phyloP scores from a whole-genome alignment of 2,329 filamentous ascomycete genomes.

The Phaeosphaeria sp. region DNA sequence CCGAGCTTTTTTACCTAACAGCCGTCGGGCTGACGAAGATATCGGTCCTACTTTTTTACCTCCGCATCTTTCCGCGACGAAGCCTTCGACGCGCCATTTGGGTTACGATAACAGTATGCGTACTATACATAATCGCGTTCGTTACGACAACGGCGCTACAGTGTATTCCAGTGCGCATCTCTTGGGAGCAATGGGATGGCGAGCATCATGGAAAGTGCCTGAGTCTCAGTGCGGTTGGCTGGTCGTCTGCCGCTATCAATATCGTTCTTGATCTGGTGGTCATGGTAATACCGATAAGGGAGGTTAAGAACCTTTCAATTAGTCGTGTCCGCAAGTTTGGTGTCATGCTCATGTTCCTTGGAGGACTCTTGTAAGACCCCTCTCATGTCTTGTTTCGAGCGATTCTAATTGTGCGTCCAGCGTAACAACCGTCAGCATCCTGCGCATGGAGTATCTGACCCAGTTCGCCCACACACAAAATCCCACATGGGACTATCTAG shows the following conservation, averaged over 20 bases:
- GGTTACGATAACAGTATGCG: slow-evolving; percentile 19
- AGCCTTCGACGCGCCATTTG: slow-evolving; percentile 21
- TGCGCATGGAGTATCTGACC: slow-evolving; percentile 53
- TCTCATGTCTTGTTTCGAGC: neutral
- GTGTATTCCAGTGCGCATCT: slow-evolving; percentile 28
- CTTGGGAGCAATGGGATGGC: slow-evolving; percentile 36
- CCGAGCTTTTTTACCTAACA: slow-evolving; percentile 27
- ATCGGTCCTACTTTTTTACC: slow-evolving; percentile 38
- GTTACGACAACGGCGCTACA: slow-evolving; percentile 22
- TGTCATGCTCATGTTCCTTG: slow-evolving; percentile 47
- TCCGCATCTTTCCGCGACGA: slow-evolving; percentile 36
- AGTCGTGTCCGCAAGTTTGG: slow-evolving; percentile 36
- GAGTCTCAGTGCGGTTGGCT: slow-evolving; percentile 34
- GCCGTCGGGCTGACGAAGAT: slow-evolving; percentile 34
- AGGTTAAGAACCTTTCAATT: slow-evolving; percentile 39
- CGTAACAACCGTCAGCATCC: slow-evolving; percentile 54
- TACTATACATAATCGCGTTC: slow-evolving; percentile 28
- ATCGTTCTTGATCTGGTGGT: slow-evolving; percentile 40
- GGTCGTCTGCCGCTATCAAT: slow-evolving; percentile 36
- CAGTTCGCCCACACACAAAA: slow-evolving; percentile 52
- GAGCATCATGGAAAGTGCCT: slow-evolving; percentile 32
- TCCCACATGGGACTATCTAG: slow-evolving; percentile 44
- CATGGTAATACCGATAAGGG: slow-evolving; percentile 39
- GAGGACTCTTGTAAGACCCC: slow-evolving; percentile 48
- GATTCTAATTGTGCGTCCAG: slow-evolving; percentile 23